Evolutionary conservation across 176 grass and related monocot genomes (phyloP).

Genomic region (Cymbopogon citratus): DNA sequence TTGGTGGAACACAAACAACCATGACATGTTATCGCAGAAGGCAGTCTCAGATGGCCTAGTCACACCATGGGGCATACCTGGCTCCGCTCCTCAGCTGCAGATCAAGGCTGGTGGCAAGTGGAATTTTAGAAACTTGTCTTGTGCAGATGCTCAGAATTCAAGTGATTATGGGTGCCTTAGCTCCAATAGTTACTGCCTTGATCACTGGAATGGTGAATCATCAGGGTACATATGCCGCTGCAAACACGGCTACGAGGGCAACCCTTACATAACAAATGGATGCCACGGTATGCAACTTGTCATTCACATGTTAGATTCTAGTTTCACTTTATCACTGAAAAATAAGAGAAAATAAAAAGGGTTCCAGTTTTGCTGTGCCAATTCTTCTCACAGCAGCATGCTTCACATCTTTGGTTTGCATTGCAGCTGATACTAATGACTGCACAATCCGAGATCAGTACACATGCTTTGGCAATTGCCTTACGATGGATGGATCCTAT

Average conservation of each 20-base stretch:
- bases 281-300: conserved; percentile 31
- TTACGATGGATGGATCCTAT: not conserved
- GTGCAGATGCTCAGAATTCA: not conserved
- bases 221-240: conserved; percentile 31
- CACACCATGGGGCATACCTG: not conserved
- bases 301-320: not conserved
- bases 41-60: not conserved
- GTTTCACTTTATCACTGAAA: not conserved
- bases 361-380: not conserved
- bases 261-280: conserved; percentile 35
- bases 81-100: not conserved
- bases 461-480: not conserved
- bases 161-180: conserved; percentile 21
- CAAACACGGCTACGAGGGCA: conserved; percentile 23
- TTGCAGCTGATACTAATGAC: not conserved
- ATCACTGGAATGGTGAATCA: conserved; percentile 6
- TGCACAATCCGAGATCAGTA: not conserved
- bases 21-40: conserved; percentile 17
- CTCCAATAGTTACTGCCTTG: conserved; percentile 31
- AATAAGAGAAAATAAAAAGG: not conserved
- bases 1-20: conserved; percentile 7
- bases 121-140: conserved; percentile 16
- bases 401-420: not conserved
- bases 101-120: conserved; percentile 22
- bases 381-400: not conserved